A percentile compares a stretch with the other conserved stretches of the same genome.
phyloP scores from a whole-genome alignment of 2,329 filamentous ascomycete genomes.

The Cladosporium sp. region DNA sequence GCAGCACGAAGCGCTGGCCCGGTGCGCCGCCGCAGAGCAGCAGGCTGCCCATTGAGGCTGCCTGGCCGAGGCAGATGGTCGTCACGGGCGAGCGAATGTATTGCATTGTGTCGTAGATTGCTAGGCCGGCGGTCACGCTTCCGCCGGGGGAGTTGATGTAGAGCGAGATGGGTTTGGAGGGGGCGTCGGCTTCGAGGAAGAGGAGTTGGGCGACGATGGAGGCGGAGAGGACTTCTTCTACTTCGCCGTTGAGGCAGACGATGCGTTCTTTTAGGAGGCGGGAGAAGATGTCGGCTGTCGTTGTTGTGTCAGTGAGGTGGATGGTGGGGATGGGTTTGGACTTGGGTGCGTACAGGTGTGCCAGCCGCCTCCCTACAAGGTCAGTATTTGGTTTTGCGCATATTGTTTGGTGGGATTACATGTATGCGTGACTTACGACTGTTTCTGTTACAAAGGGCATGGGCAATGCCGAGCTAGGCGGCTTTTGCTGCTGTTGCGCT shows the following conservation, averaged over 20 bases:
- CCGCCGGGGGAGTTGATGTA: constrained; percentile 98
- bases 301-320: background rate
- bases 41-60: constrained; percentile 90
- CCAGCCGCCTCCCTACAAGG: constrained; percentile 44
- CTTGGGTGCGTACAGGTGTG: constrained; percentile 38
- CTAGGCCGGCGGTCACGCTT: constrained; percentile 75
- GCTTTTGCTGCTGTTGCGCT: constrained; percentile 14
- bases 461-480: constrained; percentile 38
- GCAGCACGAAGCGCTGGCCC: constrained; percentile 80
- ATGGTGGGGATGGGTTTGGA: background rate
- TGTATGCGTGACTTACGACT: constrained; percentile 34
- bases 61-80: constrained; percentile 91
- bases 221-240: constrained; percentile 87
- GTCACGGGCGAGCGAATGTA: constrained; percentile 92
- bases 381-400: constrained; percentile 25
- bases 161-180: constrained; percentile 89
- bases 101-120: constrained; percentile 98
- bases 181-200: constrained; percentile 95
- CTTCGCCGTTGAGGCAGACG: constrained; percentile 84
- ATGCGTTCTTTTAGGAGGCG: constrained; percentile 70
- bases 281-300: constrained; percentile 40
- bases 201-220: constrained; percentile 92
- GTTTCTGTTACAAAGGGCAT: constrained; percentile 50
- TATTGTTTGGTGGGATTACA: background rate
- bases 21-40: constrained; percentile 79